A percentile compares a stretch with the other conserved stretches of the same genome.
These are phyloP conservation scores for Geranomyces michiganensis DNA, from an alignment of 192 early-diverging fungal species.

Conservation along the genomic window DNA sequence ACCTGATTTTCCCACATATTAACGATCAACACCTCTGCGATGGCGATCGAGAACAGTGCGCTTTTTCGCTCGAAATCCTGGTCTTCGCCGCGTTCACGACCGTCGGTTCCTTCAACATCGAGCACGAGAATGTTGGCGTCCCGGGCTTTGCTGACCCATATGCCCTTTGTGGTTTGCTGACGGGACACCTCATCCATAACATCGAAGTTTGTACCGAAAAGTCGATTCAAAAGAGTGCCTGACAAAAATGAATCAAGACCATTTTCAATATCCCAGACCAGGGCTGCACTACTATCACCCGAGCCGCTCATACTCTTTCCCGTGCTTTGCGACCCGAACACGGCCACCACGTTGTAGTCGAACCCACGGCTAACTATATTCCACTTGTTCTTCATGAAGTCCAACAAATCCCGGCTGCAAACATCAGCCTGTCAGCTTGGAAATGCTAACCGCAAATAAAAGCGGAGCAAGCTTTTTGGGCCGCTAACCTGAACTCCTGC, in stretches of 20 bases:
- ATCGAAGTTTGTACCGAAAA: slow-evolving; percentile 95
- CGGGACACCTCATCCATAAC: slow-evolving; percentile 89
- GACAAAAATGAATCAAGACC: neutral
- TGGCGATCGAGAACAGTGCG: slow-evolving; percentile 95
- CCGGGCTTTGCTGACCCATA: slow-evolving; percentile 90
- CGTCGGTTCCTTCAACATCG: slow-evolving; percentile 99
- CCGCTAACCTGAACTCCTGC: slow-evolving; percentile 75
- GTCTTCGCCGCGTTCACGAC: slow-evolving; percentile 97
- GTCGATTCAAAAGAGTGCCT: slow-evolving; percentile 92
- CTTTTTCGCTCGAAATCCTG: slow-evolving; percentile 97
- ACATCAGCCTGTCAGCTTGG: too few species aligned
- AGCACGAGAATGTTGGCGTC: slow-evolving; percentile 85
- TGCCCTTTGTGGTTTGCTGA: slow-evolving; percentile 92
- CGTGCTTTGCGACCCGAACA: slow-evolving; percentile 98
- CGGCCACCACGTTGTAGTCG: slow-evolving; percentile 94
- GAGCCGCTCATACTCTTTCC: slow-evolving; percentile 81
- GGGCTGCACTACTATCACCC: neutral
- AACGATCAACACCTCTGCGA: slow-evolving; percentile 91
- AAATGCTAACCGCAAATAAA: neutral
- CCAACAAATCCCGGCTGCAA: slow-evolving; percentile 63
- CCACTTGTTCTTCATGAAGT: slow-evolving; percentile 87
- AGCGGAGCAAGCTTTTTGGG: neutral
- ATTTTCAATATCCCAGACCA: too few species aligned
- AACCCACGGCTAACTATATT: slow-evolving; percentile 80
- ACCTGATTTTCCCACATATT: slow-evolving; percentile 98